These are phyloP conservation scores for Daldinia concentrica DNA, from an alignment of 495 filamentous ascomycete species.

Conservation along the genomic window DNA sequence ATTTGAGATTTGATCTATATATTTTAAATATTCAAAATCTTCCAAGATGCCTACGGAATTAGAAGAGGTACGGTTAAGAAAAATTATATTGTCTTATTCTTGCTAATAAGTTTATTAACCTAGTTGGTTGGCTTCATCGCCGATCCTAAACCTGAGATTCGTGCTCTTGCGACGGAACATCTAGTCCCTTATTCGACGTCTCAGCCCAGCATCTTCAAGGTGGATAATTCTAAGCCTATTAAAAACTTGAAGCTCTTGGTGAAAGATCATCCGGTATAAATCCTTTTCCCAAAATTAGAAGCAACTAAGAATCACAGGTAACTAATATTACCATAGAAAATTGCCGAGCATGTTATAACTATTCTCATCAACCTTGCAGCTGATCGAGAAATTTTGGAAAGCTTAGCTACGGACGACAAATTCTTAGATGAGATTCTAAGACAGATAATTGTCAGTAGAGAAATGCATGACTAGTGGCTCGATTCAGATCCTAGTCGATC, in stretches of 20 bases:
- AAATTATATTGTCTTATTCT: constrained; percentile 5
- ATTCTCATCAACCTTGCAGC: constrained; percentile 92
- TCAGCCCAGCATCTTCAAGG: constrained; percentile 85
- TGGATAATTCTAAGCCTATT: constrained; percentile 76
- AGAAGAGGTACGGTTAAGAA: constrained; percentile 69
- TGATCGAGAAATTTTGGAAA: constrained; percentile 75
- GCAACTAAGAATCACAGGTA: neutral
- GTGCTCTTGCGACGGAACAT: constrained; percentile 79
- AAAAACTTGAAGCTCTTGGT: constrained; percentile 90
- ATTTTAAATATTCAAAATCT: neutral
- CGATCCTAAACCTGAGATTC: constrained; percentile 85
- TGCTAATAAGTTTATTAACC: constrained; percentile 35
- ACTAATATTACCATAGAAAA: constrained; percentile 64
- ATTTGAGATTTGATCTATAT: neutral
- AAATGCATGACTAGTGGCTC: constrained; percentile 2
- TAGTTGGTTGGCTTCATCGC: constrained; percentile 95
- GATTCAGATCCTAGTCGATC: neutral
- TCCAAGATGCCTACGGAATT: constrained; percentile 78
- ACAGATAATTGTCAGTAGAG: constrained; percentile 76
- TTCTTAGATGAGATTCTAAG: constrained; percentile 78
- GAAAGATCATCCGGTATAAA: constrained; percentile 76
- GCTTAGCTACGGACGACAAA: constrained; percentile 78
- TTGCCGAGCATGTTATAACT: constrained; percentile 89
- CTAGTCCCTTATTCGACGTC: constrained; percentile 83
- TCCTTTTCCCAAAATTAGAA: neutral